Percentiles rank a stretch among this genome's conserved stretches.
Conservation (phyloP, 129 eudicot genomes). For the Solidago caesia region DNA sequence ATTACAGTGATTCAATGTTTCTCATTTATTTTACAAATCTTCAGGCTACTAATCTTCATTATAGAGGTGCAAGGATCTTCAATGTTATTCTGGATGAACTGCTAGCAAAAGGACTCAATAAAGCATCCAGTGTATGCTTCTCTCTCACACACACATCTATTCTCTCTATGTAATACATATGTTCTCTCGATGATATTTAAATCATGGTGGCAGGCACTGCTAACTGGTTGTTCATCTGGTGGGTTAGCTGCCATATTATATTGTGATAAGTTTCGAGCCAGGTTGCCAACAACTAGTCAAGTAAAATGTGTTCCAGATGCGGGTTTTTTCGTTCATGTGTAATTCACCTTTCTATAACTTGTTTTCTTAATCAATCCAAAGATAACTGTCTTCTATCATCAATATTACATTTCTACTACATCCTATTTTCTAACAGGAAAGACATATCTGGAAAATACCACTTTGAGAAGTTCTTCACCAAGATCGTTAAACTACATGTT, state of each 20-base stretch:
- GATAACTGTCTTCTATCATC: not conserved
- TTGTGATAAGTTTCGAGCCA: conserved; percentile 45
- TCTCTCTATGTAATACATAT: not conserved
- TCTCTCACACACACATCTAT: not conserved
- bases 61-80: conserved; percentile 64
- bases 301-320: conserved; percentile 53
- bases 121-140: conserved; percentile 48
- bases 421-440: conserved; percentile 31
- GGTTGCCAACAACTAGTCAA: conserved; percentile 23
- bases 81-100: conserved; percentile 51
- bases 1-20: not conserved
- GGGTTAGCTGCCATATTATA: conserved; percentile 40
- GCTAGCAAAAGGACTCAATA: conserved; percentile 52
- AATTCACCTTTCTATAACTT: conserved; percentile 16
- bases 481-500: conserved; percentile 49
- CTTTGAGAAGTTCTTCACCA: conserved; percentile 41
- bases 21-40: not conserved
- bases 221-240: conserved; percentile 48
- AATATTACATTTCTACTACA: not conserved
- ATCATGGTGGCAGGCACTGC: conserved; percentile 35
- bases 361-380: not conserved
- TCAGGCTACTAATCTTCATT: conserved; percentile 56
- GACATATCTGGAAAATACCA: conserved; percentile 42
- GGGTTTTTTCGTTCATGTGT: conserved; percentile 47
- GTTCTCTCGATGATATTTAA: not conserved